These are phyloP conservation scores for Euphorbia tirucalli DNA, from an alignment of 345 rosid species.

Conservation along the genomic window DNA sequence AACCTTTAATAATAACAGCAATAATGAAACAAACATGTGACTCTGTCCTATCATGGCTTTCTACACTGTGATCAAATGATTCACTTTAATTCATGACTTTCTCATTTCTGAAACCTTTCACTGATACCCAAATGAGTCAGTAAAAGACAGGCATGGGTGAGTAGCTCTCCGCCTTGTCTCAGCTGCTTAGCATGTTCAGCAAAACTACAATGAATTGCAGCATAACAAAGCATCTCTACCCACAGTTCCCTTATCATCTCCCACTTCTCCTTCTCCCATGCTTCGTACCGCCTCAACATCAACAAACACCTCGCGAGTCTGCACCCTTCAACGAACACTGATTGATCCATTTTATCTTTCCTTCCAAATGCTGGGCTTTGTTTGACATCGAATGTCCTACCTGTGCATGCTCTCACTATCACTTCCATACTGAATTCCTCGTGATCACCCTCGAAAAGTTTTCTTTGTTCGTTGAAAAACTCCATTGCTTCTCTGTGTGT, in stretches of 20 bases:
- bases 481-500: slow-evolving; percentile 22
- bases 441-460: not conserved
- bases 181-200: not conserved
- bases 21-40: too few species aligned
- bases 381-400: too few species aligned
- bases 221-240: slow-evolving; percentile 9
- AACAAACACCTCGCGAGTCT: not conserved
- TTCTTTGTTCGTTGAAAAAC: slow-evolving; percentile 18
- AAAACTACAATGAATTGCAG: slow-evolving; percentile 3
- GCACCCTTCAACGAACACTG: not conserved
- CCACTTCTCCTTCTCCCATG: not conserved
- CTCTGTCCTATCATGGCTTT: too few species aligned
- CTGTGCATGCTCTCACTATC: not conserved
- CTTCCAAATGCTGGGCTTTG: too few species aligned
- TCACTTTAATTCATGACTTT: not conserved
- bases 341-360: too few species aligned
- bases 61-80: too few species aligned
- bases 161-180: not conserved
- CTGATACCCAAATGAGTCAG: slow-evolving; percentile 3
- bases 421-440: not conserved
- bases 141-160: not conserved
- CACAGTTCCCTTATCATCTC: slow-evolving; percentile 3
- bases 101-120: slow-evolving; percentile 1
- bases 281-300: not conserved
- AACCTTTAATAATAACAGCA: too few species aligned